phyloP scores from a whole-genome alignment of 305 asterid species.

The Fraxinus ornus region DNA sequence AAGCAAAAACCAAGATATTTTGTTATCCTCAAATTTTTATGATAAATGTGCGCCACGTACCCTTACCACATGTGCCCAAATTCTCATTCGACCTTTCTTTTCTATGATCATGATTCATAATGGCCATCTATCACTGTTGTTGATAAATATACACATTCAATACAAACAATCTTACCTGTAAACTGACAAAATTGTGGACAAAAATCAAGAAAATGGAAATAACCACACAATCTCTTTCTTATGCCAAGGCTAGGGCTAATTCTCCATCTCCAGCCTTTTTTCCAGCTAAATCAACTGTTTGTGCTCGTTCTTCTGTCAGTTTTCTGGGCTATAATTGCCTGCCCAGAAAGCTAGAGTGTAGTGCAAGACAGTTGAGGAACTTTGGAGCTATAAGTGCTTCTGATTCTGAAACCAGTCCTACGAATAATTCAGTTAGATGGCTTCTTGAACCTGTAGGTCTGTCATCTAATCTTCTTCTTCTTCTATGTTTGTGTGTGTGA shows the following conservation, averaged over 20 bases:
- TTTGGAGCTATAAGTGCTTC: slow-evolving; percentile 52
- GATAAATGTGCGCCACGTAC: slow-evolving; percentile 34
- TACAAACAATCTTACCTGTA: not conserved
- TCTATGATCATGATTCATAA: slow-evolving; percentile 10
- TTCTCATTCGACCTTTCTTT: slow-evolving; percentile 16
- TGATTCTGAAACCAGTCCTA: slow-evolving; percentile 28
- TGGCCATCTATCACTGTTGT: slow-evolving; percentile 13
- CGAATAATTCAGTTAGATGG: slow-evolving; percentile 55
- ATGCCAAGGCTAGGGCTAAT: slow-evolving; percentile 30
- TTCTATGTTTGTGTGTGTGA: not conserved
- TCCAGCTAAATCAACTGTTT: slow-evolving; percentile 26
- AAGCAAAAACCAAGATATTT: not conserved
- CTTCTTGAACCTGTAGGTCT: slow-evolving; percentile 69
- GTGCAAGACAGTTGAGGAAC: slow-evolving; percentile 34
- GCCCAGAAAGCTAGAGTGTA: slow-evolving; percentile 42
- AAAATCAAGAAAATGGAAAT: slow-evolving; percentile 26
- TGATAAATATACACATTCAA: not conserved
- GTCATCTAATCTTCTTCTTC: not conserved
- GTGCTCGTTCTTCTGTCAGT: slow-evolving; percentile 28
- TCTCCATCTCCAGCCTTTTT: slow-evolving; percentile 29
- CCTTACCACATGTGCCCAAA: not conserved
- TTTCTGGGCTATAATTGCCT: slow-evolving; percentile 44
- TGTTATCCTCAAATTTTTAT: slow-evolving; percentile 28
- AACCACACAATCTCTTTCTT: slow-evolving; percentile 29
- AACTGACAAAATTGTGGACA: not conserved